Conservation (phyloP, 306 rosid genomes). For the Malus fusca region DNA sequence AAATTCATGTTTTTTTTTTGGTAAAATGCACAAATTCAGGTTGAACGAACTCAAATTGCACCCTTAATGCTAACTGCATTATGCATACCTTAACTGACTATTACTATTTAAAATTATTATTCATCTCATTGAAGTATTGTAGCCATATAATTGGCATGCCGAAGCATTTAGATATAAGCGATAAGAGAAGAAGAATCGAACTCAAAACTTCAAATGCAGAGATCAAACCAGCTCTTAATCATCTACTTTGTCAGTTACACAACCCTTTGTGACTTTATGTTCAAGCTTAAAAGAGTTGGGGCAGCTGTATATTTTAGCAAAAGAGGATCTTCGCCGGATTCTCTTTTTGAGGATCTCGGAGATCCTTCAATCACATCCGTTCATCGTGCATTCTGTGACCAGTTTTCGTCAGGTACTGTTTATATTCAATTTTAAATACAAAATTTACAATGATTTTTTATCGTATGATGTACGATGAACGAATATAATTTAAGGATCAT, state of each 20-base stretch:
- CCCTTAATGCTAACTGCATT: no score
- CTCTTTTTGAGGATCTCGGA: fast-evolving
- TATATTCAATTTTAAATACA: no score
- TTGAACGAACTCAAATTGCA: no score
- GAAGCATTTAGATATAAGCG: not conserved
- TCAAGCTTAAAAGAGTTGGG: not conserved
- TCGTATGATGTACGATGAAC: fast-evolving
- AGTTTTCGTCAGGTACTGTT: fast-evolving
- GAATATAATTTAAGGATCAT: fast-evolving
- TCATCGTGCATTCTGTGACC: fast-evolving
- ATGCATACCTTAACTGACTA: no score
- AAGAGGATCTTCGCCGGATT: fast-evolving
- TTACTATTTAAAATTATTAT: no score
- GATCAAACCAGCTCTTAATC: not conserved
- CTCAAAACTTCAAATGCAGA: not conserved
- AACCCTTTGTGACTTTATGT: not conserved
- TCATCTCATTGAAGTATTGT: no score
- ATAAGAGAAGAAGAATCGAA: no score
- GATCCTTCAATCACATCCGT: fast-evolving
- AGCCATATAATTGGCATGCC: no score
- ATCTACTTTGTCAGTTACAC: no score
- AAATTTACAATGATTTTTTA: no score
- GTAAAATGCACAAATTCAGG: no score
- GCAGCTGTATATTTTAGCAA: not conserved
- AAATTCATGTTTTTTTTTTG: no score